Evolutionary conservation across 1,139 yeast species (phyloP).

Genomic region (Blastobotrys apis): DNA sequence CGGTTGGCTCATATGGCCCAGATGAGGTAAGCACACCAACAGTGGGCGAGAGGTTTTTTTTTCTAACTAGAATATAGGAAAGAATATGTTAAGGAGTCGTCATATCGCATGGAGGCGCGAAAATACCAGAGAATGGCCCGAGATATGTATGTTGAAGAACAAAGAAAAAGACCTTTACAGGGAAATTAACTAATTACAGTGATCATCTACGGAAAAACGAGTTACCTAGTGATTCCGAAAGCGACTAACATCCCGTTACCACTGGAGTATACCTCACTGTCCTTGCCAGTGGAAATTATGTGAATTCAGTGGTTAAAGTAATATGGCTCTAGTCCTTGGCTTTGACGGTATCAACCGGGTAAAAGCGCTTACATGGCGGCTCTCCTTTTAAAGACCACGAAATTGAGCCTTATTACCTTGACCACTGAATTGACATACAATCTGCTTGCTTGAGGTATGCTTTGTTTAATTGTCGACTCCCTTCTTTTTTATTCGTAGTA

Average conservation of each 20-base stretch:
- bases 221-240: conserved; percentile 3
- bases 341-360: background rate
- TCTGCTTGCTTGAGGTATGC: no score
- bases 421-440: background rate
- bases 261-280: background rate
- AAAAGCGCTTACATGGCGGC: background rate
- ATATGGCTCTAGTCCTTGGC: background rate
- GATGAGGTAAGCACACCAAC: background rate
- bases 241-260: background rate
- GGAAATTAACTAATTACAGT: background rate
- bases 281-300: background rate
- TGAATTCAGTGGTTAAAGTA: background rate
- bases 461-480: no score
- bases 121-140: background rate
- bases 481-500: no score
- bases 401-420: background rate
- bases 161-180: no score
- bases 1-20: conserved; percentile 6
- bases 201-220: conserved; percentile 3
- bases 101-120: background rate
- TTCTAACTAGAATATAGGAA: background rate
- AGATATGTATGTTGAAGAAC: conserved; percentile 1
- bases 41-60: no score
- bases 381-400: background rate
- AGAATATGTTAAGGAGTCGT: conserved; percentile 3